Evolutionary conservation across 2,329 filamentous ascomycete genomes (phyloP).

Genomic region (Trichocomaceae sp.): DNA sequence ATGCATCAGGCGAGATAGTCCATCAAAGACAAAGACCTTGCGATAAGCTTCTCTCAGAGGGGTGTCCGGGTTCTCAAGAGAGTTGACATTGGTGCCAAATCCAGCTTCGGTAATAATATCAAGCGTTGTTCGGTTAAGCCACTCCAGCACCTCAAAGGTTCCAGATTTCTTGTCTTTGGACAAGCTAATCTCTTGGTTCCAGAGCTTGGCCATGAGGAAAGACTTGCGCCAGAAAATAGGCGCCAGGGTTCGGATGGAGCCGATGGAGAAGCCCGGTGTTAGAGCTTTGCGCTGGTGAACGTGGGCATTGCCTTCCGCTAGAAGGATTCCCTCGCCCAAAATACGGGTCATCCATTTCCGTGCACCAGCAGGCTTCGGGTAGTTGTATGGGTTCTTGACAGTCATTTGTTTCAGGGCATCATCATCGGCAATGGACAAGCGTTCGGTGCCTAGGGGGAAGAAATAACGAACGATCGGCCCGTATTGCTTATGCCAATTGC

Average conservation of each 20-base stretch:
- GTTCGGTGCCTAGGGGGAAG: constrained; percentile 42
- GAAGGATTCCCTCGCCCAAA: constrained; percentile 40
- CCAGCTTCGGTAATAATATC: constrained; percentile 42
- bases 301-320: constrained; percentile 40
- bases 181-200: constrained; percentile 30
- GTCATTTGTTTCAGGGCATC: constrained; percentile 42
- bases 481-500: constrained; percentile 37
- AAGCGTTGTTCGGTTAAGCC: constrained; percentile 40
- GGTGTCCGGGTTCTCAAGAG: constrained; percentile 31
- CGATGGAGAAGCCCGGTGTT: constrained; percentile 34
- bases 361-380: constrained; percentile 32
- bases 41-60: constrained; percentile 38
- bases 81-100: constrained; percentile 38
- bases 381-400: constrained; percentile 38
- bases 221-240: constrained; percentile 40
- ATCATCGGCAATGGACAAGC: constrained; percentile 41
- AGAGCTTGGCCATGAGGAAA: constrained; percentile 39
- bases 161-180: constrained; percentile 22
- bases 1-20: constrained; percentile 32
- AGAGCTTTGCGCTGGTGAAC: constrained; percentile 37
- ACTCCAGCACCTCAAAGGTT: constrained; percentile 36
- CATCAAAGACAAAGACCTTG: constrained; percentile 39
- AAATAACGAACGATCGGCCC: constrained; percentile 42
- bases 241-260: constrained; percentile 32
- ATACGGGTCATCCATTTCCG: constrained; percentile 41